Evolutionary conservation across 108 stramenopile species (phyloP), one percentile per base, ranked within the genome.

Genomic region (Poteriospumella lacustris): DNA sequence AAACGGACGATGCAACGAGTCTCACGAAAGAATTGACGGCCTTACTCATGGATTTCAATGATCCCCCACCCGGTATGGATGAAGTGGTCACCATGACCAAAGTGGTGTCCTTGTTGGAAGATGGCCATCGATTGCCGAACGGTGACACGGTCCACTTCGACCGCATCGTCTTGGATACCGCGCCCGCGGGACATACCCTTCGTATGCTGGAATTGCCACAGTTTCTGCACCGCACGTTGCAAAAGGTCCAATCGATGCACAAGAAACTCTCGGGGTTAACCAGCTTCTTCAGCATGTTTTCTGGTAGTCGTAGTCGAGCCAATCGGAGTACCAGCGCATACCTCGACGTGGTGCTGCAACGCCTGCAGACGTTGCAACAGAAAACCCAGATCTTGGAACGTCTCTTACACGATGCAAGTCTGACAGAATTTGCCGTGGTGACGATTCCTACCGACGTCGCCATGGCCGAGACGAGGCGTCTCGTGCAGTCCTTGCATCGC

Each of bases 101-200:
- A 68, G 91, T 95, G 9, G 36, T 64, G 3, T 33, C 29, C 31
- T 64, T 31, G 28, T 34, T 64, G 33, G 60, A 64, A 34, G 24
- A 24, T 12, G 60, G 60, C 31, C 36, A 34, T 64, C 33, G 28
- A 5, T 9, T 5, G 28, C 15, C 29, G 33, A 64, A 24, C 36
- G 60, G 60, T 34, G 36, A 33, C 28, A 24, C 9, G 9, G 60
- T 64, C 5, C 15, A 64, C 58, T 96, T 92, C 80, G 93, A 95
- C 83, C 86, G 94, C 9, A 91, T 97, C 28, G 88, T 97, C 0
- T 77, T 97, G 34, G 96, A 97, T 79, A 97, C 96, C 12, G 96
- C 96, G 0, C 96, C 96, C 19, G 95, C 96, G 0, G 96, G 96
- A 1, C 96, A 97, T 79, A 97, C 96, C 5, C 80, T 95, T 52